Base-by-base conservation (phyloP, 768 basidiomycete species). In the Phylloporus rhodoxanthus region DNA sequence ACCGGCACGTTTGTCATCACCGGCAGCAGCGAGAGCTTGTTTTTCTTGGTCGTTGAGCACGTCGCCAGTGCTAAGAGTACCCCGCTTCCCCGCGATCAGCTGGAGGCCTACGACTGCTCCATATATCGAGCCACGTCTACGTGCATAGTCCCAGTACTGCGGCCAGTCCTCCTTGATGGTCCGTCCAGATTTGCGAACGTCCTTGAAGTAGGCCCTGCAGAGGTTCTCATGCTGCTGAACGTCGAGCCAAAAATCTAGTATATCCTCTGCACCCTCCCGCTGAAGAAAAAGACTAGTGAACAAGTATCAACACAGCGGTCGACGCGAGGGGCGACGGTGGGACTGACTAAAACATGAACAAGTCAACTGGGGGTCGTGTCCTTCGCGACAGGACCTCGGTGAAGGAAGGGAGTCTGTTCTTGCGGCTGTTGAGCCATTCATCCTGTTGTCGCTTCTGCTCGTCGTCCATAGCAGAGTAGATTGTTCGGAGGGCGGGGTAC, bases 221-320 rank as follows among this genome's bases (percentile, higher is more conserved):
- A 99, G 82, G 65, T 97, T 97, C 72, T 98, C 96, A 67, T 99
- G 96, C 70, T 98, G 96, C 60, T 96, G 93, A 6, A 98, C 96
- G 66, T 99, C 96, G 25, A 99, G 80, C 94, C 95, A 98, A 61
- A 98, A 98, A 67, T 99, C 96, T 39, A 99, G 72, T 43, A 93
- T 88, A 67, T 99, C 96, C 65, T 98, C 95, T 47, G 91, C 83
- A 21, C 91, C 90, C 70, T 99, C 95, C 30, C 92, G 82, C 66
- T 98, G 95, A 30, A 99, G 74, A 68, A 97, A 98, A 52, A 97
- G 79, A 70, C 95, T 96, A 56, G 20, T 28, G 7, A 40, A 14
- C 14, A 14, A 17, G 37, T 9, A n/a, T 67, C 41, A 62, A 43
- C 20, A 36, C 14, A 17, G 23, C 2, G 8, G 32, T 14, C n/a